A percentile compares a stretch with the other conserved stretches of the same genome.
Conservation (phyloP, 768 basidiomycete species). For the Naematelia aurantialba region DNA sequence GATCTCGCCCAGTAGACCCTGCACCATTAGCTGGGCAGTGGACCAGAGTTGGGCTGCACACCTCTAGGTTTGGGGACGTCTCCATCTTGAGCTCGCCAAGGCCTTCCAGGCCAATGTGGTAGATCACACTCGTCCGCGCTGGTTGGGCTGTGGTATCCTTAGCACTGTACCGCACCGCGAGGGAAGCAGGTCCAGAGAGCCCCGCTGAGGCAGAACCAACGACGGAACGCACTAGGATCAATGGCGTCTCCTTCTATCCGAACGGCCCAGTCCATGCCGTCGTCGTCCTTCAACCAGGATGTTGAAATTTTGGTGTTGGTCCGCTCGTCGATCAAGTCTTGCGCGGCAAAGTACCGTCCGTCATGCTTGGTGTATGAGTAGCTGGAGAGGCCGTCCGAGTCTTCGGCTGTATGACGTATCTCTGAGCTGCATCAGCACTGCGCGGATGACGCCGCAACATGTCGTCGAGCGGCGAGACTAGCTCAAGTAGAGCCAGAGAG, state of each 20-base stretch:
- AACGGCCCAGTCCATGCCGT: slow-evolving; percentile 56
- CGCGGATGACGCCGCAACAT: no score
- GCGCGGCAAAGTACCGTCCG: slow-evolving; percentile 75
- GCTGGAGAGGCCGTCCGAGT: slow-evolving; percentile 70
- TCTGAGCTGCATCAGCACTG: slow-evolving; percentile 53
- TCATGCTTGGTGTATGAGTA: slow-evolving; percentile 90
- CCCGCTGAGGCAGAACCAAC: no score
- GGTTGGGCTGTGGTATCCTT: slow-evolving; percentile 47
- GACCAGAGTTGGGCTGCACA: not conserved
- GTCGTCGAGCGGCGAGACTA: no score
- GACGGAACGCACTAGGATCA: slow-evolving; percentile 36
- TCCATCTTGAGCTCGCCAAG: slow-evolving; percentile 77
- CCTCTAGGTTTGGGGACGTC: slow-evolving; percentile 3
- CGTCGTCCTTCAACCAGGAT: slow-evolving; percentile 76
- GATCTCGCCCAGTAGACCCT: slow-evolving; percentile 73
- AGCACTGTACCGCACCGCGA: not conserved
- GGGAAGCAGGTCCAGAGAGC: no score
- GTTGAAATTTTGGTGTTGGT: slow-evolving; percentile 86
- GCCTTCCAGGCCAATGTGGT: slow-evolving; percentile 84
- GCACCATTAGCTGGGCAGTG: not conserved
- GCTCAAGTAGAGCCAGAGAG: no score
- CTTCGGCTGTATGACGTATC: slow-evolving; percentile 81
- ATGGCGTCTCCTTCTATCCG: slow-evolving; percentile 28
- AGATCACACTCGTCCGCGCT: slow-evolving; percentile 71
- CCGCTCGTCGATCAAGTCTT: slow-evolving; percentile 70